A percentile compares a stretch with the other conserved stretches of the same genome.
Evolutionary conservation across 2,329 filamentous ascomycete genomes (phyloP).

Genomic region (Chrysoporthe puriensis): DNA sequence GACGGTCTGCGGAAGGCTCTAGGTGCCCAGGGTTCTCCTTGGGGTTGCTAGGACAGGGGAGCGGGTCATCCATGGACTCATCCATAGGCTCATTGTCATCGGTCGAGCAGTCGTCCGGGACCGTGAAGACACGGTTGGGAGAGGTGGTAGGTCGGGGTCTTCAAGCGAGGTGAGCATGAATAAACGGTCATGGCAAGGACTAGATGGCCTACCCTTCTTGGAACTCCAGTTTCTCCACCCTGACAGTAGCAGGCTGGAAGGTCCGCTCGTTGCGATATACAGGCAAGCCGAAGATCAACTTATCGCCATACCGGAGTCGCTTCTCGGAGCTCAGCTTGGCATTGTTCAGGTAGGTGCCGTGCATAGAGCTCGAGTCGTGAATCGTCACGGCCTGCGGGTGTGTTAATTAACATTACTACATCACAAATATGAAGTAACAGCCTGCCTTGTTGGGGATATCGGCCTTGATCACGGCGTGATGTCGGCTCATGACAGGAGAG

Average conservation of each 20-base stretch:
- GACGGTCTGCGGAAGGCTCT: neutral
- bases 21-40: neutral
- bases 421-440: slow-evolving; percentile 8
- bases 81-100: slow-evolving; percentile 28
- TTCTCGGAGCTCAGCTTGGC: slow-evolving; percentile 31
- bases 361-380: slow-evolving; percentile 53
- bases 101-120: slow-evolving; percentile 27
- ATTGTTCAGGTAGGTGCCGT: slow-evolving; percentile 55
- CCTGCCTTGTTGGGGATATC: slow-evolving; percentile 50
- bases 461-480: slow-evolving; percentile 62
- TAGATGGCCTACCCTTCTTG: slow-evolving; percentile 29
- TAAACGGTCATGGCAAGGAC: neutral
- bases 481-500: slow-evolving; percentile 71
- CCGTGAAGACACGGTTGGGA: slow-evolving; percentile 26
- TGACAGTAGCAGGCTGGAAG: slow-evolving; percentile 36
- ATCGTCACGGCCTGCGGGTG: slow-evolving; percentile 47
- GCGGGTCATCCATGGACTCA: slow-evolving; percentile 9
- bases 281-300: slow-evolving; percentile 45
- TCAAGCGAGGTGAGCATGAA: neutral
- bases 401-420: slow-evolving; percentile 34
- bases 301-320: slow-evolving; percentile 41
- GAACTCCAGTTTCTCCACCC: slow-evolving; percentile 32
- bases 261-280: slow-evolving; percentile 41
- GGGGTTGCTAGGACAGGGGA: neutral
- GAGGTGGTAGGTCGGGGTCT: slow-evolving; percentile 17